Evolutionary conservation across 768 basidiomycete genomes (phyloP).

Genomic region (Kondoa malvinella): DNA sequence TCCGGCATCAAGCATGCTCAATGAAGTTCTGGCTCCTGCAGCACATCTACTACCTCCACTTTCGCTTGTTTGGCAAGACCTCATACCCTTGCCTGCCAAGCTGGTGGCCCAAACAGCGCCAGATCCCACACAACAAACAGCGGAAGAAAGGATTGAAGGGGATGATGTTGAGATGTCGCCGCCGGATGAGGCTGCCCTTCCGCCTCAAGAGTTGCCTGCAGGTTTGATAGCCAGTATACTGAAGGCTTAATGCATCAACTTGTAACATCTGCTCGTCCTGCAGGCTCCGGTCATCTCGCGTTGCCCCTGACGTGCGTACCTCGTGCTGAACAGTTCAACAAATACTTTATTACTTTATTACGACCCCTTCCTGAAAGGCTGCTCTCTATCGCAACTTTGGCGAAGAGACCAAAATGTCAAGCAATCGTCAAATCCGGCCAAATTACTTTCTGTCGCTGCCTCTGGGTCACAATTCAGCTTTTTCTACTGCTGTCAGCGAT

Average conservation of each 20-base stretch:
- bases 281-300: too few relatives aligned
- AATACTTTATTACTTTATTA: too few relatives aligned
- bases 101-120: background rate
- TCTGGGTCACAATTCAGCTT: background rate
- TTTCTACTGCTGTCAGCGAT: background rate
- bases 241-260: background rate
- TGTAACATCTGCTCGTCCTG: too few relatives aligned
- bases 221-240: background rate
- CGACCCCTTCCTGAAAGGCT: too few relatives aligned
- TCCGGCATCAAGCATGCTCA: background rate
- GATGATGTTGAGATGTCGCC: background rate
- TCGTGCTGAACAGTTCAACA: too few relatives aligned
- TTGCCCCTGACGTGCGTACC: too few relatives aligned
- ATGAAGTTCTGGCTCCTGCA: background rate
- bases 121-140: background rate
- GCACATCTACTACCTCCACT: background rate
- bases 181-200: background rate
- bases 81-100: background rate
- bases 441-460: background rate
- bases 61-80: background rate
- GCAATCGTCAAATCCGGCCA: background rate
- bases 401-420: background rate
- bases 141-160: background rate
- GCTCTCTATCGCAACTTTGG: background rate
- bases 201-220: background rate